Base-by-base conservation (phyloP, 2,329 filamentous ascomycete species). In the Colletotrichum abscissum region DNA sequence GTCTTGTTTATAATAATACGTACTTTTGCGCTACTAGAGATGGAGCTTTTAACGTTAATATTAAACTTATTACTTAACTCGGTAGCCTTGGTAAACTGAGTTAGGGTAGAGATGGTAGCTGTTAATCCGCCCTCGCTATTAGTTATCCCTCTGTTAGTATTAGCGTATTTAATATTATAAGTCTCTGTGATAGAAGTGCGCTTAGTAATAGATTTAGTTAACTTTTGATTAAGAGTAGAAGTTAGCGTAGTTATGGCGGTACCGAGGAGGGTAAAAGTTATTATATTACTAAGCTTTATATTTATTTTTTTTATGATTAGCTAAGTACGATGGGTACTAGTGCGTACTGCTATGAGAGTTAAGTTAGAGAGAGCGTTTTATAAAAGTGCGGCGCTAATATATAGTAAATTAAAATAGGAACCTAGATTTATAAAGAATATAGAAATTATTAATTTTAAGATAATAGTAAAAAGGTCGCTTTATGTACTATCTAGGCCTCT, bases 101-200 rank as follows among this genome's bases (percentile, higher is more conserved):
- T 82, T 63, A 88, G 84, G 9, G 84, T 84, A 14, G 84, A 82
- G 63, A 88, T 85, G 33, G 87, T 88, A 35, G 85, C 86, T 6
- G 86, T 87, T n/a, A 85, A 81, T 60, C 87, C 87, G 66, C 86
- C 86, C 63, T 82, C 81, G 69, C 88, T 87, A 65, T 87, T 88
- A 1, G 84, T 89, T 38, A 87, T 88, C 63, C 87, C 85, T 42
- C 77, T 77, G 75, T 83, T 83, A 76, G 78, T 74, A 5, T 77
- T 79, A 63, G 81, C 81, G 70, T 81, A 83, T 3, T 81, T 82
- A 42, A 83, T 79, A 65, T 78, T 74, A 69, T 79, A 81, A n/a
- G 78, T 77, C 67, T 83, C 82, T 5, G 80, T 82, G 76, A 83
- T 79, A 74, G 80, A 75, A 67, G 82, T 80, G 59, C 81, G 80